These are phyloP conservation scores for Alternaria hordeiaustralica DNA, from an alignment of 2,329 filamentous ascomycete species.

Conservation along the genomic window DNA sequence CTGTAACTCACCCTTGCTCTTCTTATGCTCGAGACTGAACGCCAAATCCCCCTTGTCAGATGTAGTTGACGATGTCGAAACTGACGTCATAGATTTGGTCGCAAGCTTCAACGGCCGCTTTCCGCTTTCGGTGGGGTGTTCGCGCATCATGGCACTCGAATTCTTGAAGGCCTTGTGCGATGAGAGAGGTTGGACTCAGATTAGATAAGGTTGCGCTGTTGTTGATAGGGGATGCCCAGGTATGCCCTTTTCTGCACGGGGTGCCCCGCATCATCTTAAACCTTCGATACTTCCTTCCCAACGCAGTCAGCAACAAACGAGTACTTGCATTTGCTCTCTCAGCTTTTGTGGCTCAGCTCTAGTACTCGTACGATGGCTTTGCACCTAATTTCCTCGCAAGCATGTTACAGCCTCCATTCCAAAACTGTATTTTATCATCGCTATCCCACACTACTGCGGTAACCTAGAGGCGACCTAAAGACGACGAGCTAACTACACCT, in stretches of 20 bases:
- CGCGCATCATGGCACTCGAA: not conserved
- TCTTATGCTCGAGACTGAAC: conserved; percentile 11
- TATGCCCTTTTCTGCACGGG: not conserved
- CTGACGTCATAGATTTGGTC: conserved; percentile 18
- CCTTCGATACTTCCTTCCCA: not conserved
- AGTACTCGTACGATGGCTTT: not conserved
- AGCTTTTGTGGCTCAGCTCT: not conserved
- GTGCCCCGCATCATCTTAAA: conserved; percentile 10
- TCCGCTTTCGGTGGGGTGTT: not conserved
- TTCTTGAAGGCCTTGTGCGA: not conserved
- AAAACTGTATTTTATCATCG: no score
- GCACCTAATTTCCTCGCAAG: not conserved
- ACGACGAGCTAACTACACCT: no score
- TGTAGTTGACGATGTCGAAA: not conserved
- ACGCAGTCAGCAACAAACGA: not conserved
- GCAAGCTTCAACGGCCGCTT: conserved; percentile 14
- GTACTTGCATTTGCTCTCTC: not conserved
- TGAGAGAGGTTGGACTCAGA: not conserved
- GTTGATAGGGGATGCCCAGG: not conserved
- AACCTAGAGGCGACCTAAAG: no score
- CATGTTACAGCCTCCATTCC: not conserved
- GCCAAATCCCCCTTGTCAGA: conserved; percentile 4
- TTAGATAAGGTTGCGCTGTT: not conserved
- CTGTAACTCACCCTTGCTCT: conserved; percentile 6
- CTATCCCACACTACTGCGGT: no score